These are phyloP conservation scores for Calycina herbarum DNA, from an alignment of 2,329 filamentous ascomycete species.

Conservation along the genomic window DNA sequence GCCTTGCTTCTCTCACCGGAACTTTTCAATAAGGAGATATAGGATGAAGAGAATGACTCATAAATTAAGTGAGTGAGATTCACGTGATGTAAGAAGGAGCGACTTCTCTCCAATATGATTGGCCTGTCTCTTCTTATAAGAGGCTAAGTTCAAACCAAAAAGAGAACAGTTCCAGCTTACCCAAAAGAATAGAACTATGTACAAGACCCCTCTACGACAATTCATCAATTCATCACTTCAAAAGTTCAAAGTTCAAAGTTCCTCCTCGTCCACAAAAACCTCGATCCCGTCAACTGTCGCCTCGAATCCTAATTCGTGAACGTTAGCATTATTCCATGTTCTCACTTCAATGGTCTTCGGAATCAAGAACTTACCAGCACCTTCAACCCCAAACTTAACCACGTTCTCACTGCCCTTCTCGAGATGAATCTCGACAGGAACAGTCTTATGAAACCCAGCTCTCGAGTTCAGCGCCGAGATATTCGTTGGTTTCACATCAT, in stretches of 20 bases:
- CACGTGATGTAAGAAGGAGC: no score
- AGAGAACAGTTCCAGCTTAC: no score
- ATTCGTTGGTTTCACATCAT: slow-evolving; percentile 37
- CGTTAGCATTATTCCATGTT: neutral
- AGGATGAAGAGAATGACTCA: no score
- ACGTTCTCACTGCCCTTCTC: slow-evolving; percentile 38
- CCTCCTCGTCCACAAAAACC: slow-evolving; percentile 18
- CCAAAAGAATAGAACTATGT: no score
- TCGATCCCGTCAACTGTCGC: slow-evolving; percentile 22
- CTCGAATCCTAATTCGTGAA: slow-evolving; percentile 19
- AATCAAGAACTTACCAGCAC: slow-evolving; percentile 30
- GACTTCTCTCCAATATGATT: no score
- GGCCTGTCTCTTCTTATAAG: no score
- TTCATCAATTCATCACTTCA: no score
- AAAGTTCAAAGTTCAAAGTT: neutral
- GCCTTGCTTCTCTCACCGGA: no score
- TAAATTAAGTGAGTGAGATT: no score
- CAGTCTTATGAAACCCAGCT: slow-evolving; percentile 40
- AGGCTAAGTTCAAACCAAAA: no score
- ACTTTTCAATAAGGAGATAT: no score
- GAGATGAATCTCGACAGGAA: slow-evolving; percentile 39
- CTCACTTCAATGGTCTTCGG: neutral
- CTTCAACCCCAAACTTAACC: slow-evolving; percentile 39
- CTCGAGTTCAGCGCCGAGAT: slow-evolving; percentile 41
- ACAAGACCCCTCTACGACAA: no score